phyloP scores from a whole-genome alignment of 257 asterid genomes.

The Galeopsis tetrahit region DNA sequence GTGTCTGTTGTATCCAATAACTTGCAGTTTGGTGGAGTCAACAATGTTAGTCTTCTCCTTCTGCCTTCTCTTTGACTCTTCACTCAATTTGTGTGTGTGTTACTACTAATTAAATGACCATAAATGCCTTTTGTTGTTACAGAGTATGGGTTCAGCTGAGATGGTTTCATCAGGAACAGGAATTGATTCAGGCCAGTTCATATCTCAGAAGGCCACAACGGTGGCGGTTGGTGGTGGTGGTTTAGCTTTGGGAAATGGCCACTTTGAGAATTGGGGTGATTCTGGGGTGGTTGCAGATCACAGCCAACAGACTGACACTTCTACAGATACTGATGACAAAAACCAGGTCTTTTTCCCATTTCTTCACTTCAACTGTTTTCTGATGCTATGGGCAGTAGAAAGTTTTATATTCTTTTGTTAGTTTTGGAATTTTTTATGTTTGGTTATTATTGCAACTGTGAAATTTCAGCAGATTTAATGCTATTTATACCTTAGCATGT shows the following conservation, averaged over 20 bases:
- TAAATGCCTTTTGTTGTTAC: slow-evolving; percentile 24
- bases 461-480: slow-evolving; percentile 3
- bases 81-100: not conserved
- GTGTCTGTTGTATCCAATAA: slow-evolving; percentile 53
- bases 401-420: slow-evolving; percentile 21
- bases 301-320: slow-evolving; percentile 56
- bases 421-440: slow-evolving; percentile 4
- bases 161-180: slow-evolving; percentile 62
- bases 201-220: slow-evolving; percentile 47
- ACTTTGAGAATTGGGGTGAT: slow-evolving; percentile 52
- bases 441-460: not conserved
- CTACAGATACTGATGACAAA: slow-evolving; percentile 57
- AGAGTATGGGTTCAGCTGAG: slow-evolving; percentile 72
- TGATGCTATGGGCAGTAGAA: not conserved
- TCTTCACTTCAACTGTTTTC: slow-evolving; percentile 11
- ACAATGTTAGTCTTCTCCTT: slow-evolving; percentile 45
- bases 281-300: slow-evolving; percentile 51
- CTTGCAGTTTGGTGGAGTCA: slow-evolving; percentile 74
- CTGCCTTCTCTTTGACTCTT: not conserved
- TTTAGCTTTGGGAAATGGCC: slow-evolving; percentile 59
- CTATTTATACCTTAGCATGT: slow-evolving; percentile 7
- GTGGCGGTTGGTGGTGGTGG: slow-evolving; percentile 42
- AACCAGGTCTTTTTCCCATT: slow-evolving; percentile 39
- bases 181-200: slow-evolving; percentile 55
- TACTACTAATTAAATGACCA: not conserved